Evolutionary conservation across 768 basidiomycete species (phyloP), one percentile per base, ranked within the genome.

Genomic region (Tulasnella sp.): DNA sequence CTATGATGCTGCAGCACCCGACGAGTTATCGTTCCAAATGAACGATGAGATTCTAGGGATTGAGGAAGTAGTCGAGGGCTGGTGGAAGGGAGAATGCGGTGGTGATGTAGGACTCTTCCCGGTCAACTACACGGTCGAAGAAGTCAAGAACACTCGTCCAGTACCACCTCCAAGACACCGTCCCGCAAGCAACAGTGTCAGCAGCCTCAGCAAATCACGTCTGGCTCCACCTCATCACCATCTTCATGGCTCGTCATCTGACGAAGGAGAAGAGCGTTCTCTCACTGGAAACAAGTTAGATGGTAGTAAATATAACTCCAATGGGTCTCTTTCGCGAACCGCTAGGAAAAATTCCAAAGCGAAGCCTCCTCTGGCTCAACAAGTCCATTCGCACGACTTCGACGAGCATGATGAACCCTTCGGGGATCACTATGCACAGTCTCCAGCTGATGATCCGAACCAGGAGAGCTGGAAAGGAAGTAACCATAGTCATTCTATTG

Each of bases 81-180:
- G 90, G 90, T 92, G 87, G 83, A 75, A 89, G 69, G 90, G 89
- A 5, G 78, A 83, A 61, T 53, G 60, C 22, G 66, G 73, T 49
- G 86, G 84, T 1, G 70, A 70, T 55, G 77, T 73, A 45, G 90
- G 90, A 12, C 62, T 93, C 35, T 92, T 95, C 71, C 90, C 90
- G 0, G 73, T 76, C 1, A 73, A 78, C 5, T 83, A 88, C 64
- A n/a, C n/a, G n/a, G 80, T 78, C 7, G 83, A 88, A 49, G 61
- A 59, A 8, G 59, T 64, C 1, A 47, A 57, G 31, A n/a, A n/a
- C n/a, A n/a, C n/a, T n/a, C 58, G 57, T 29, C 64, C 64, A 1
- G 60, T 64, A 7, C 61, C 66, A 20, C 66, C 63, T 37, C 64
- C 69, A 5, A 59, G 63, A 15, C 55, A 64, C 19, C 52, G 55